phyloP scores from a whole-genome alignment of 2,329 filamentous ascomycete genomes.

The Leptographium flavum region DNA sequence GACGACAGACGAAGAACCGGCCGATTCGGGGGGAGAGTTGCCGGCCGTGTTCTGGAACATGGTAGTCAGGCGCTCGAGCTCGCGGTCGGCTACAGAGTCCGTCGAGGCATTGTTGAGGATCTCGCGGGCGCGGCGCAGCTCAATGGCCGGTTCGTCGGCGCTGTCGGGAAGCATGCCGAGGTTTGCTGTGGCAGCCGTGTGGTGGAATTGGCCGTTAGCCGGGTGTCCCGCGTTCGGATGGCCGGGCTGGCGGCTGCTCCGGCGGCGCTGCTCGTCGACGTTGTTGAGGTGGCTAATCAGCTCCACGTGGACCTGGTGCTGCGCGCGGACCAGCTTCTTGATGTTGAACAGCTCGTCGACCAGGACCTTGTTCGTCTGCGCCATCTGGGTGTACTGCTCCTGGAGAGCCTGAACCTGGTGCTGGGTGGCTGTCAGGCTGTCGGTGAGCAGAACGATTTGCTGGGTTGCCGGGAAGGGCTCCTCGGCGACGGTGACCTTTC shows the following conservation, averaged over 20 bases:
- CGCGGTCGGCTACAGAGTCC: slow-evolving; percentile 37
- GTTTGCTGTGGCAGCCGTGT: slow-evolving; percentile 15
- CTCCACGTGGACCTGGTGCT: slow-evolving; percentile 43
- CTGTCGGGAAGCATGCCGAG: slow-evolving; percentile 29
- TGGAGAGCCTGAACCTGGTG: slow-evolving; percentile 83
- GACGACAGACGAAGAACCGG: slow-evolving; percentile 34
- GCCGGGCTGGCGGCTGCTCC: slow-evolving; percentile 24
- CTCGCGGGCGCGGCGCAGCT: slow-evolving; percentile 42
- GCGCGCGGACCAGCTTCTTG: slow-evolving; percentile 45
- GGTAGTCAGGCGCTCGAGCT: slow-evolving; percentile 40
- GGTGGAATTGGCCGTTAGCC: slow-evolving; percentile 24
- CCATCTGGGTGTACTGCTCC: slow-evolving; percentile 68
- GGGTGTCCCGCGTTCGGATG: slow-evolving; percentile 23
- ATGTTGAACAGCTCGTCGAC: slow-evolving; percentile 46
- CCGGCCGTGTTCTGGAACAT: slow-evolving; percentile 30
- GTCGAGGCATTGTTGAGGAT: slow-evolving; percentile 37
- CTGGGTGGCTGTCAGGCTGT: slow-evolving; percentile 77
- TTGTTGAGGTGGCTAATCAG: slow-evolving; percentile 41
- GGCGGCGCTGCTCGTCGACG: slow-evolving; percentile 27
- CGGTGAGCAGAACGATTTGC: slow-evolving; percentile 79
- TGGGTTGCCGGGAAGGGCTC: slow-evolving; percentile 70
- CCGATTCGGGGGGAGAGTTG: slow-evolving; percentile 36
- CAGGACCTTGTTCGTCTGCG: slow-evolving; percentile 46
- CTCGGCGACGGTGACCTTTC: slow-evolving; percentile 49
- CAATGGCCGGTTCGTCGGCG: slow-evolving; percentile 30